These are phyloP conservation scores for Aspergillus ruber DNA, from an alignment of 2,329 filamentous ascomycete species.

Conservation along the genomic window DNA sequence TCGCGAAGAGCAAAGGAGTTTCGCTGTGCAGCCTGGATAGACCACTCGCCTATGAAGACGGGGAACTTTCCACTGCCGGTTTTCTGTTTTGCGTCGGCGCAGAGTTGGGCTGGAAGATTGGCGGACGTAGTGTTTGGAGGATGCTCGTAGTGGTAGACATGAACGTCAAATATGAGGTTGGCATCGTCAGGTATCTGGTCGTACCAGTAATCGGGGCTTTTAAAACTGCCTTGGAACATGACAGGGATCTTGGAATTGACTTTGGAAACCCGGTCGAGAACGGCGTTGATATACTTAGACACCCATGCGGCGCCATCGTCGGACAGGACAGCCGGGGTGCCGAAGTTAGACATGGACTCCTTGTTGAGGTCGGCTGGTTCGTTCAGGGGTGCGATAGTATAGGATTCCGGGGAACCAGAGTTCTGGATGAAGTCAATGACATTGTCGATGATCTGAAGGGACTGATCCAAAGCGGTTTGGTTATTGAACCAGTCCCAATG, in stretches of 20 bases:
- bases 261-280: constrained; percentile 11
- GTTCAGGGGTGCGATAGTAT: constrained; percentile 21
- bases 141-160: constrained; percentile 20
- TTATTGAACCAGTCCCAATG: constrained; percentile 22
- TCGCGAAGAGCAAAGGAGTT: constrained; percentile 13
- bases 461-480: constrained; percentile 16
- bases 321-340: constrained; percentile 16
- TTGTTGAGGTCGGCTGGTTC: constrained; percentile 19
- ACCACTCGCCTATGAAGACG: constrained; percentile 19
- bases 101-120: constrained; percentile 13
- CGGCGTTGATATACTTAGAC: constrained; percentile 15
- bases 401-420: constrained; percentile 13
- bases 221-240: constrained; percentile 23
- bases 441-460: constrained; percentile 14
- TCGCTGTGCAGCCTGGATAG: constrained; percentile 12
- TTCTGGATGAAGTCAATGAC: constrained; percentile 14
- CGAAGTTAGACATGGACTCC: constrained; percentile 15
- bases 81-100: constrained; percentile 10
- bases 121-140: constrained; percentile 10
- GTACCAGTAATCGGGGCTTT: constrained; percentile 15
- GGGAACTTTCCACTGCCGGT: constrained; percentile 15
- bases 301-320: constrained; percentile 18
- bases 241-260: constrained; percentile 14
- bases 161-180: constrained; percentile 21
- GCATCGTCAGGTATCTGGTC: constrained; percentile 6